Conservation (phyloP, 2,329 filamentous ascomycete species). For the Exserohilum turcica region DNA sequence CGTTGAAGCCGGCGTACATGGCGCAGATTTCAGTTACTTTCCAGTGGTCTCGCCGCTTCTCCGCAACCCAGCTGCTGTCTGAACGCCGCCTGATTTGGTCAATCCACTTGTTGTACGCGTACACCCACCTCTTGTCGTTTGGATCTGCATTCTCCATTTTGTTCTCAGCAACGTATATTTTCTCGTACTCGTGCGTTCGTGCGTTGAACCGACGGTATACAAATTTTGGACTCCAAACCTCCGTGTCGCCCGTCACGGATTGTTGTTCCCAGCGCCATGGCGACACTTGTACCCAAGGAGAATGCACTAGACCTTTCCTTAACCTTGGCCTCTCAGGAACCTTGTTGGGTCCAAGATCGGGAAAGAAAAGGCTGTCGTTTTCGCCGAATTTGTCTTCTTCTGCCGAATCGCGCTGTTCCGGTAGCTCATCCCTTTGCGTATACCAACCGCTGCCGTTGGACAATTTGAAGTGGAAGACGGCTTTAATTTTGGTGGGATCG, state of each 20-base stretch:
- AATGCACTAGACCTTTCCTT: background rate
- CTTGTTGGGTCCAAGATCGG: background rate
- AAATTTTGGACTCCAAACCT: background rate
- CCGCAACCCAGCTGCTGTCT: background rate
- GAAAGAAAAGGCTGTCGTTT: background rate
- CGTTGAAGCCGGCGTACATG: constrained; percentile 8
- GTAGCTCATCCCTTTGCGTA: background rate
- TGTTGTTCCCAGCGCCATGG: constrained; percentile 6
- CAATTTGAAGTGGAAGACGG: background rate
- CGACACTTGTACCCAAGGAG: background rate
- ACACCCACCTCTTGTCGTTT: constrained; percentile 4
- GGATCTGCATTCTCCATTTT: background rate
- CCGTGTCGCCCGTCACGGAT: background rate
- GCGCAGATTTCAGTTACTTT: constrained; percentile 1
- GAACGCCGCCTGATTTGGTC: constrained; percentile 9
- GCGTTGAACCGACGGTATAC: constrained; percentile 9
- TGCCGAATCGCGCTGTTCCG: background rate
- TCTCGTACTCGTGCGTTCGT: constrained; percentile 2
- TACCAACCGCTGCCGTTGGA: constrained; percentile 4
- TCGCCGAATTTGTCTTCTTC: background rate
- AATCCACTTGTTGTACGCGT: constrained; percentile 10
- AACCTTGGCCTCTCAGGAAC: background rate
- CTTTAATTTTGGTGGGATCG: constrained; percentile 1
- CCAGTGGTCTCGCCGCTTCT: constrained; percentile 4
- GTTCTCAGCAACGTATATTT: background rate